Percentiles rank a stretch among this genome's conserved stretches.
Evolutionary conservation across 2,329 filamentous ascomycete species (phyloP).

Genomic region (Stachybotrys elegans): DNA sequence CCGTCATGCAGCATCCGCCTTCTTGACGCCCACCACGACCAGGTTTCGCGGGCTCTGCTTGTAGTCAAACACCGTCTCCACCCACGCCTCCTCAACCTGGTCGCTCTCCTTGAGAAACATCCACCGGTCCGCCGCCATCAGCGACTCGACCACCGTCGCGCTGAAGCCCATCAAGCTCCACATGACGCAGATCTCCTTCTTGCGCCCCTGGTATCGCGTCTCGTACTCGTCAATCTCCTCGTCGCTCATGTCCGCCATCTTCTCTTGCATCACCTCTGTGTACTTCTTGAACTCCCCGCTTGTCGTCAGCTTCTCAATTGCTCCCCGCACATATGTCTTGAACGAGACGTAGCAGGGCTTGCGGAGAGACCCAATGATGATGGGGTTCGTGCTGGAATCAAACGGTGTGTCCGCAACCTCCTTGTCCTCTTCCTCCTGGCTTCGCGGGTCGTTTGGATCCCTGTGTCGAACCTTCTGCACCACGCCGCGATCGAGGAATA

Average conservation of each 20-base stretch:
- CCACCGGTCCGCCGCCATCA: slow-evolving; percentile 90
- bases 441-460: slow-evolving; percentile 11
- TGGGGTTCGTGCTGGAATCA: slow-evolving; percentile 62
- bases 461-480: slow-evolving; percentile 55
- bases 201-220: slow-evolving; percentile 54
- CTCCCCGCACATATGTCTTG: slow-evolving; percentile 71
- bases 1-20: slow-evolving; percentile 21
- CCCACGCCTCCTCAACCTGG: slow-evolving; percentile 73
- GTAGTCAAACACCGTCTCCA: slow-evolving; percentile 91
- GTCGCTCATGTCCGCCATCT: slow-evolving; percentile 66
- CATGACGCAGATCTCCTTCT: slow-evolving; percentile 77
- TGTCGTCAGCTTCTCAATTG: slow-evolving; percentile 66
- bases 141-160: slow-evolving; percentile 79
- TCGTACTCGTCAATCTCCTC: slow-evolving; percentile 72
- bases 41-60: slow-evolving; percentile 79
- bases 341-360: slow-evolving; percentile 78
- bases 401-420: slow-evolving; percentile 32
- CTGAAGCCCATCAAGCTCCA: slow-evolving; percentile 98
- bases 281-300: slow-evolving; percentile 53
- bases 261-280: slow-evolving; percentile 56
- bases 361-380: slow-evolving; percentile 80
- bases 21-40: slow-evolving; percentile 88
- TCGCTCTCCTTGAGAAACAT: slow-evolving; percentile 71
- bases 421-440: slow-evolving; percentile 7
- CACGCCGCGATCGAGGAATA: slow-evolving; percentile 83